Conservation (phyloP, 495 filamentous ascomycete genomes). For the Pyrenula massariospora region DNA sequence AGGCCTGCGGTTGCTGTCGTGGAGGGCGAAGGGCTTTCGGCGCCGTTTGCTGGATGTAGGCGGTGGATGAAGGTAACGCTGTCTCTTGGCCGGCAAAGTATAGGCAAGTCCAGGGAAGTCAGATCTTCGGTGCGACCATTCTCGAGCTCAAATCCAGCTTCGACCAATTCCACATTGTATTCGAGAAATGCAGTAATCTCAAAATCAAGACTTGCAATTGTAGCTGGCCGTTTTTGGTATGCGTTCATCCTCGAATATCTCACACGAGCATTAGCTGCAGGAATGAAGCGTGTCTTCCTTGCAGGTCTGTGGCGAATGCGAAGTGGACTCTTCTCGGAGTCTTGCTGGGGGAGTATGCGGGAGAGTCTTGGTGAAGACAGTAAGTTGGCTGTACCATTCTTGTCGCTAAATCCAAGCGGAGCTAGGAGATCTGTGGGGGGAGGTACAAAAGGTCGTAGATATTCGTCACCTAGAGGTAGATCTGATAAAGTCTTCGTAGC, state of each 20-base stretch:
- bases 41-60: constrained; percentile 52
- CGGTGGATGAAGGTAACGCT: constrained; percentile 79
- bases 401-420: constrained; percentile 54
- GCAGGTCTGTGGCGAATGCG: constrained; percentile 49
- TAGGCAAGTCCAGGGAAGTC: constrained; percentile 41
- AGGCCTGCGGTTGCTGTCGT: constrained; percentile 35
- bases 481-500: constrained; percentile 37
- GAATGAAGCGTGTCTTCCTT: constrained; percentile 59
- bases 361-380: constrained; percentile 73
- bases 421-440: constrained; percentile 72
- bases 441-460: constrained; percentile 64
- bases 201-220: constrained; percentile 75
- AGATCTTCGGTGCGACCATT: constrained; percentile 60
- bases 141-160: constrained; percentile 50
- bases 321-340: constrained; percentile 47
- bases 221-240: constrained; percentile 47
- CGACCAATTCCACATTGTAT: constrained; percentile 57
- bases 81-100: constrained; percentile 65
- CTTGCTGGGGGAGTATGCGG: constrained; percentile 56
- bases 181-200: constrained; percentile 77
- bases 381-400: constrained; percentile 54
- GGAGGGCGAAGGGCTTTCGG: constrained; percentile 29
- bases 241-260: constrained; percentile 65
- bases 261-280: constrained; percentile 73
- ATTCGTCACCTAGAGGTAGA: constrained; percentile 49